These are phyloP conservation scores for Chalciporus sphaerocephalus DNA, from an alignment of 768 basidiomycete genomes.

Conservation along the genomic window DNA sequence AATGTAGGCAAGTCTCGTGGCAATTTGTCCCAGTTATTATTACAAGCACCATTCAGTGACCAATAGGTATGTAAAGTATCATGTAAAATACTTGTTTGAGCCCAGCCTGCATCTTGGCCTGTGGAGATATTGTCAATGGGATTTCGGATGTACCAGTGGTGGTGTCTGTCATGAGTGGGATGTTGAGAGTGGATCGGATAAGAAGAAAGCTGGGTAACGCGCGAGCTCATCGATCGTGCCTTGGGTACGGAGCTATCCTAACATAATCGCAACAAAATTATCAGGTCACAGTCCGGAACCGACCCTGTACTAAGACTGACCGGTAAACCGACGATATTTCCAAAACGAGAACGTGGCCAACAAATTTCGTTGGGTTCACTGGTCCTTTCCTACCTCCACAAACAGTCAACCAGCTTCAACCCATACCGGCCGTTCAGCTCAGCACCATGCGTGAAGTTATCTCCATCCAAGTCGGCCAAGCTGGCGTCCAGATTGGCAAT, in stretches of 20 bases:
- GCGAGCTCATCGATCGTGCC: too few species aligned
- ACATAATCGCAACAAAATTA: too few species aligned
- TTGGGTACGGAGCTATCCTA: too few species aligned
- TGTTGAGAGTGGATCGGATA: too few species aligned
- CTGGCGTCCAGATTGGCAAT: slow-evolving; percentile 91
- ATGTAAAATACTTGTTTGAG: slow-evolving; percentile 24
- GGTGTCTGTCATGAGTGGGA: slow-evolving; percentile 9
- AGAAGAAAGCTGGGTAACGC: too few species aligned
- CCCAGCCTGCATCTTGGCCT: slow-evolving; percentile 18
- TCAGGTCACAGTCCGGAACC: too few species aligned
- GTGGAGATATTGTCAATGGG: slow-evolving; percentile 13
- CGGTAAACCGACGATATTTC: too few species aligned
- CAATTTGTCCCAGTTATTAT: slow-evolving; percentile 27
- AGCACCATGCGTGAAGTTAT: slow-evolving; percentile 84
- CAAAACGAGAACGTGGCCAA: too few species aligned
- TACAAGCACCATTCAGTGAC: background rate
- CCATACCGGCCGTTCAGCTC: slow-evolving; percentile 12
- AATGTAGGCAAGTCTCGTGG: slow-evolving; percentile 24
- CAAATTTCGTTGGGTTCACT: too few species aligned
- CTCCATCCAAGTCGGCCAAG: slow-evolving; percentile 95
- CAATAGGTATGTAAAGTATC: background rate
- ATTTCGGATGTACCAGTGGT: background rate
- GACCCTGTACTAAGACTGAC: too few species aligned
- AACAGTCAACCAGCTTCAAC: slow-evolving; percentile 11
- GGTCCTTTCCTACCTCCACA: slow-evolving; percentile 15